Evolutionary conservation across 805 yeast species (phyloP), one percentile per base, ranked within the genome.

Genomic region (Ogataea parapolymorpha): DNA sequence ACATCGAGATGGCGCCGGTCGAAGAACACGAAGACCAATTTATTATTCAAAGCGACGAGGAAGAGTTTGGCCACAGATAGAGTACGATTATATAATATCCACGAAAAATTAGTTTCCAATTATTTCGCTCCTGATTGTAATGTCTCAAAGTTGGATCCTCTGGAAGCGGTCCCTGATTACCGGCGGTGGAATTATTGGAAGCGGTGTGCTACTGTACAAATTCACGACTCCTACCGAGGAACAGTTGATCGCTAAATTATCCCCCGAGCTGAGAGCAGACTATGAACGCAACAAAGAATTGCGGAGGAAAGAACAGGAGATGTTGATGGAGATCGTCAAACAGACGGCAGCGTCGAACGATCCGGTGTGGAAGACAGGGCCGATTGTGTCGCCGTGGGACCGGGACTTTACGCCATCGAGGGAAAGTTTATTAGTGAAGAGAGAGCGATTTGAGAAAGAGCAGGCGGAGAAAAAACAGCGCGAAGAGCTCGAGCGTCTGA

Each of bases 201-300:
- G 78, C 0, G 98, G 97, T n/a, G 76, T 80, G 0, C 50, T 85
- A 5, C 66, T 84, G 13, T 82, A 66, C 66, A 83, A 80, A 48
- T 85, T 77, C 61, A 79, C 90, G 0, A 81, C 88, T 0, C 98
- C 98, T 3, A 76, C 90, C 2, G 95, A 86, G 50, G 95, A 88
- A 53, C 76, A 90, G 56, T 62, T 90, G 34, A 72, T 89, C 29
- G 77, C 80, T 1, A 63, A 73, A 37, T 71, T 89, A 49, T 84
- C 95, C 6, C 96, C 98, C 1, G 96, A 90, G 58, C 67, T 89
- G 32, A 71, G 87, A 48, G 80, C 79, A 15, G 82, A 85, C 45
- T 87, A 85, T 59, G 89, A 82, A 51, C 66, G 71, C 39, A 81
- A 83, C 54, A 72, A 68, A 49, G 79, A 68, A 7, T 59, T 83